These are phyloP conservation scores for Cichorium intybus DNA, from an alignment of 140 eudicot species.

Conservation along the genomic window DNA sequence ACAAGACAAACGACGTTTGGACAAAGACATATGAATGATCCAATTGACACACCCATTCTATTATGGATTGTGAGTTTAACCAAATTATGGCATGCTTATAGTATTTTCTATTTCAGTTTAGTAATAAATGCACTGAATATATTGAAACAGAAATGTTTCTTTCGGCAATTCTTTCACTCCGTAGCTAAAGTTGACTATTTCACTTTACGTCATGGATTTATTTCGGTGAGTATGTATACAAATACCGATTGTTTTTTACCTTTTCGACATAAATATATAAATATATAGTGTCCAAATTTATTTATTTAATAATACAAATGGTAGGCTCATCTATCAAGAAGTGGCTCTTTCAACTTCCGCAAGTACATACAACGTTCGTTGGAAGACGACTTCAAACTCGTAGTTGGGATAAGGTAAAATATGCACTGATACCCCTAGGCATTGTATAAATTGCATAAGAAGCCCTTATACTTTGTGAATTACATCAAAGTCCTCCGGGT, in stretches of 20 bases:
- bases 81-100: neutral
- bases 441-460: neutral
- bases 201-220: slow-evolving; percentile 77
- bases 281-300: neutral
- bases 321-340: slow-evolving; percentile 69
- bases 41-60: slow-evolving; percentile 25
- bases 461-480: neutral
- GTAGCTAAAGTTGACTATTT: slow-evolving; percentile 72
- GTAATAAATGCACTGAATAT: neutral
- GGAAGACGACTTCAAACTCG: slow-evolving; percentile 79
- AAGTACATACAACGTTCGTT: slow-evolving; percentile 63
- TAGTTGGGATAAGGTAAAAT: slow-evolving; percentile 63
- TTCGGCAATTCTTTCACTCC: slow-evolving; percentile 67
- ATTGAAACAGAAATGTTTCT: slow-evolving; percentile 53
- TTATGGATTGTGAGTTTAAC: slow-evolving; percentile 51
- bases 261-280: neutral
- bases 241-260: neutral
- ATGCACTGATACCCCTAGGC: neutral
- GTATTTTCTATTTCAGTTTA: neutral
- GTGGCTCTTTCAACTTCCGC: slow-evolving; percentile 54
- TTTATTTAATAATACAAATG: neutral
- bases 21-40: slow-evolving; percentile 41
- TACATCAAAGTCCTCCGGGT: neutral
- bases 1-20: slow-evolving; percentile 64
- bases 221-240: slow-evolving; percentile 40